These are phyloP conservation scores for Phytophthora agathidicida DNA, from an alignment of 352 stramenopile species.

Conservation along the genomic window DNA sequence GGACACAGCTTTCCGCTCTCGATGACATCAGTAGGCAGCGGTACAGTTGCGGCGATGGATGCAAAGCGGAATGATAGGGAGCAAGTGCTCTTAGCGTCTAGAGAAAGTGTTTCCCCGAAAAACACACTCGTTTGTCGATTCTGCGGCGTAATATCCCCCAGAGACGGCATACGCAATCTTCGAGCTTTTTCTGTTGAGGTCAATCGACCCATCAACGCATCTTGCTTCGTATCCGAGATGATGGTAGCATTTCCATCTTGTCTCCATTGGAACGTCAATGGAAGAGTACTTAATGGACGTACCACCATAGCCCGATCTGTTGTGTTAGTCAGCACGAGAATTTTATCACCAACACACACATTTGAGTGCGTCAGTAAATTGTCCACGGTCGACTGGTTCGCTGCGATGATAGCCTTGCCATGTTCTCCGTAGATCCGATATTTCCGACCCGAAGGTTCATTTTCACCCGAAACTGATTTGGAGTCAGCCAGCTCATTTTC, in stretches of 20 bases:
- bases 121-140: constrained; percentile 39
- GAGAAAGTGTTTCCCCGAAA: constrained; percentile 51
- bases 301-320: constrained; percentile 57
- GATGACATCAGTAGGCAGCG: constrained; percentile 57
- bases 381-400: constrained; percentile 3
- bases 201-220: constrained; percentile 30
- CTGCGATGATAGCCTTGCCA: constrained; percentile 27
- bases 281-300: constrained; percentile 75
- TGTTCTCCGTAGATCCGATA: constrained; percentile 71
- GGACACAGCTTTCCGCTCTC: constrained; percentile 65
- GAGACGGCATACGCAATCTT: constrained; percentile 15
- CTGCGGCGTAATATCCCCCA: neutral
- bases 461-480: constrained; percentile 30
- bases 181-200: constrained; percentile 38
- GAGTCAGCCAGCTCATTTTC: constrained; percentile 64
- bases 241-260: constrained; percentile 1
- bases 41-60: constrained; percentile 57
- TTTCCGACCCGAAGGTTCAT: constrained; percentile 44
- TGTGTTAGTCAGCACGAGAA: constrained; percentile 65
- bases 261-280: constrained; percentile 67
- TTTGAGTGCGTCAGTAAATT: neutral
- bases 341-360: constrained; percentile 16
- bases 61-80: constrained; percentile 77
- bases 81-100: constrained; percentile 56
- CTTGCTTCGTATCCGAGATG: constrained; percentile 9